Percentiles rank a stretch among this genome's conserved stretches.
These are phyloP conservation scores for Colletotrichum viniferum DNA, from an alignment of 2,329 filamentous ascomycete genomes.

Conservation along the genomic window DNA sequence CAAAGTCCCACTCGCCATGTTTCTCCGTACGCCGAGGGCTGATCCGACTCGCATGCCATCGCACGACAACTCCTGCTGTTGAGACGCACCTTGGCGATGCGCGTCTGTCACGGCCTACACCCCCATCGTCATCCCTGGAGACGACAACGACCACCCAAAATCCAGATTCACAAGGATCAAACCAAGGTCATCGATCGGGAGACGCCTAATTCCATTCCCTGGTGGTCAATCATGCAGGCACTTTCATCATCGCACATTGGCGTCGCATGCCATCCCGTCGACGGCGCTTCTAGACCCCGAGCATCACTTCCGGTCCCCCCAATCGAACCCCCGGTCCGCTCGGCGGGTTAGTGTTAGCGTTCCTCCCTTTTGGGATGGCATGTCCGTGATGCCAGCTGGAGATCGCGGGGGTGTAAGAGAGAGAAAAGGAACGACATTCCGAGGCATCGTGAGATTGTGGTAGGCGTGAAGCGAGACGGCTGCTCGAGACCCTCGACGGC, in stretches of 20 bases:
- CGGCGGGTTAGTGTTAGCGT: neutral
- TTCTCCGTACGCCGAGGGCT: neutral
- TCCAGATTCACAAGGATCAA: neutral
- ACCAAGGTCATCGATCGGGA: constrained; percentile 5
- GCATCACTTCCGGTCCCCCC: neutral
- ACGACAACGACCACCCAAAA: neutral
- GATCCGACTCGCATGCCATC: neutral
- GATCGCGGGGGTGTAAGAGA: neutral
- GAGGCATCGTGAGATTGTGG: neutral
- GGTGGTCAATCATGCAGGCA: neutral
- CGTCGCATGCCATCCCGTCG: constrained; percentile 6
- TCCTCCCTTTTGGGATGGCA: constrained; percentile 13
- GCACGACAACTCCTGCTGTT: neutral
- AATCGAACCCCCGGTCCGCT: neutral
- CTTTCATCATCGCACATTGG: constrained; percentile 18
- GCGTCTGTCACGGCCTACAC: neutral
- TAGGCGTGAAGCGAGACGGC: neutral
- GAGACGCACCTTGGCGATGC: neutral
- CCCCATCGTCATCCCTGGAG: neutral
- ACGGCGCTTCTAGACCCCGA: constrained; percentile 12
- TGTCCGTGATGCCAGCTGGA: neutral
- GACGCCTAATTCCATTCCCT: neutral
- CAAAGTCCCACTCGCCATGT: neutral
- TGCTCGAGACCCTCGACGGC: neutral
- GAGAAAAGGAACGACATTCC: neutral